These are phyloP conservation scores for Tricholoma sp. DNA, from an alignment of 768 basidiomycete species.

Conservation along the genomic window DNA sequence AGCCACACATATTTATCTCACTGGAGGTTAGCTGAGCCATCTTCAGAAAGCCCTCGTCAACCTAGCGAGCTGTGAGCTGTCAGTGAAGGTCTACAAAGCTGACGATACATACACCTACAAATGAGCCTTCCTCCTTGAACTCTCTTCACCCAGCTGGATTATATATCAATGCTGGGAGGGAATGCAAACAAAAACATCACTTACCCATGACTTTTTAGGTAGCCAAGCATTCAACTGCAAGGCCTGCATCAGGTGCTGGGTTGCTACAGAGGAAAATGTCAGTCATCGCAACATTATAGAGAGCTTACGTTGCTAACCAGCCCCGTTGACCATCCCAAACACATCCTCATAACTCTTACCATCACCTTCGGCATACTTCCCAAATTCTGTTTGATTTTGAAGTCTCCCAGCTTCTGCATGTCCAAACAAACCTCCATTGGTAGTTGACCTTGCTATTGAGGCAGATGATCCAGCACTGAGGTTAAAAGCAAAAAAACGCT, in stretches of 20 bases:
- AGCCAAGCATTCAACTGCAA: slow-evolving; percentile 81
- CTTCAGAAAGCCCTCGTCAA: slow-evolving; percentile 92
- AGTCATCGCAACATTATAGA: background rate
- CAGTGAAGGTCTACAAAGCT: background rate
- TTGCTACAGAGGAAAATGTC: slow-evolving; percentile 25
- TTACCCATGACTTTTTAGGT: slow-evolving; percentile 88
- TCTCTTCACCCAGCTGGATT: slow-evolving; percentile 66
- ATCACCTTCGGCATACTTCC: slow-evolving; percentile 50
- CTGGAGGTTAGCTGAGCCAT: slow-evolving; percentile 85
- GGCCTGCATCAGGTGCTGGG: slow-evolving; percentile 64
- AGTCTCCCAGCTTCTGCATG: slow-evolving; percentile 55
- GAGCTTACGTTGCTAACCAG: slow-evolving; percentile 39
- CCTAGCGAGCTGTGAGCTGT: slow-evolving; percentile 37
- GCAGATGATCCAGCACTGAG: slow-evolving; percentile 29
- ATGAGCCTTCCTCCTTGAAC: slow-evolving; percentile 92
- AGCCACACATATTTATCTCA: slow-evolving; percentile 91
- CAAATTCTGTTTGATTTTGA: slow-evolving; percentile 59
- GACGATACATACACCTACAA: slow-evolving; percentile 65
- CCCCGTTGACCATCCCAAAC: slow-evolving; percentile 72
- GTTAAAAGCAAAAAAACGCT: slow-evolving; percentile 27
- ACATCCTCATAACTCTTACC: no score
- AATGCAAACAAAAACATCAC: slow-evolving; percentile 8
- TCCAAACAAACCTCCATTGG: slow-evolving; percentile 55
- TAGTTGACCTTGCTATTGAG: slow-evolving; percentile 35
- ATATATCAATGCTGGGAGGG: background rate